Evolutionary conservation across 805 yeast genomes (phyloP), one percentile per base, ranked within the genome.

Genomic region (Priceomyces medius): DNA sequence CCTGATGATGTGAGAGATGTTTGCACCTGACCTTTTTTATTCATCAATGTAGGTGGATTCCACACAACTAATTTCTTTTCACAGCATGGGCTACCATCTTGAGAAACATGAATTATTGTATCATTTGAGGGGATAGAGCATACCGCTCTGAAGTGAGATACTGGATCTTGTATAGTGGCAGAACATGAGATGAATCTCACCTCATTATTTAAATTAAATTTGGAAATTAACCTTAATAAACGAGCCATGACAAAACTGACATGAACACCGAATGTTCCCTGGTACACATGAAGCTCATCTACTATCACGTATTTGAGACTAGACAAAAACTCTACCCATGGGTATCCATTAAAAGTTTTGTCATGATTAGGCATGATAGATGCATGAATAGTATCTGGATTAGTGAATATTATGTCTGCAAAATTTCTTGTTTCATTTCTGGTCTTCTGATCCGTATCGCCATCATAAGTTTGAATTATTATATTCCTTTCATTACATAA

Each of bases 31-130:
- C 86, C 90, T 4, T 64, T 60, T 23, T 81, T 68, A 59, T 80
- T 80, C 68, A 81, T 56, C 45, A 72, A 61, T 1, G 71, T 51
- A 4, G 96, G 93, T 0, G 97, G 93, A 45, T 85, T 84, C 95
- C 97, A 89, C 3, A 86, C 79, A 12, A 90, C 72, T 37, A 87
- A 58, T 46, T 80, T 82, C 52, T 88, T 87, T 20, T 76, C 76
- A 6, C 96, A 93, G 31, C 81, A 70, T 0, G 97, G 96, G 4
- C 97, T 85, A 0, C 99, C 99, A 66, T 93, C 98, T 39, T 84
- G 69, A 34, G 68, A 64, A 9, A 89, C 71, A 51, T 86, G 82
- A 12, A 68, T 65, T 1, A 85, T 74, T 1, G 70, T 57, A 1
- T 76, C 75, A 6, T 41, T 21, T 8, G 37, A 20, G 0, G 73